Evolutionary conservation across 345 rosid genomes (phyloP), one percentile per base, ranked within the genome.

Genomic region (Trapa bicornis): DNA sequence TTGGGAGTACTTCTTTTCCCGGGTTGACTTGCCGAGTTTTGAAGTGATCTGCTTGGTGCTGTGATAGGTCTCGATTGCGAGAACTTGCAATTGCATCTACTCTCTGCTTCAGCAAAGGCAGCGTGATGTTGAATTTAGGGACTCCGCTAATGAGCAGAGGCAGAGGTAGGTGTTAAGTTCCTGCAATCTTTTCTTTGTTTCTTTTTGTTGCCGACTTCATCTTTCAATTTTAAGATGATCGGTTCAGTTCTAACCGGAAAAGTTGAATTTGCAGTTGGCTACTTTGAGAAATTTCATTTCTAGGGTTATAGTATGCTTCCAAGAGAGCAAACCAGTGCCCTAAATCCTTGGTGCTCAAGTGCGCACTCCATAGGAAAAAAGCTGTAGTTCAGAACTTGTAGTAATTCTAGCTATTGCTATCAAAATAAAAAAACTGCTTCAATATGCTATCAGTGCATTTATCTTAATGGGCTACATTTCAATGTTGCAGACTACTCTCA

Each of bases 21-120:
- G 2, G 37, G 6, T 4, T 41, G 42, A 3, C 8, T 16, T 39
- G 43, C 9, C 11, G 0, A 45, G 7, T 45, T 37, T 42, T 72
- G 29, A 37, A 37, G 16, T 6, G 43, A 54, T 6, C 64, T 70
- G 41, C 48, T 0, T 61, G 67, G 47, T 38, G 66, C 32, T 58
- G 48, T 68, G 68, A 37, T 22, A 93, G 99, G 89, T 91, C 73
- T 94, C 97, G 42, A 80, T 87, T 63, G 96, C 99, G 17, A 83
- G 99, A 75, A 89, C 96, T 74, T 94, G 97, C 81, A 94, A 94
- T 75, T 94, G 99, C 72, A 56, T 94, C 17, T 87, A 91, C 79
- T 84, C 88, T n/a, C 68, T 94, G 91, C 84, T 94, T 74, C 99
- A 86, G 67, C 96, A 87, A 82, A 80, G 97, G 67, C 97, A 94